These are phyloP conservation scores for Globisporangium cylindrosporum DNA, from an alignment of 352 stramenopile species.

Conservation along the genomic window DNA sequence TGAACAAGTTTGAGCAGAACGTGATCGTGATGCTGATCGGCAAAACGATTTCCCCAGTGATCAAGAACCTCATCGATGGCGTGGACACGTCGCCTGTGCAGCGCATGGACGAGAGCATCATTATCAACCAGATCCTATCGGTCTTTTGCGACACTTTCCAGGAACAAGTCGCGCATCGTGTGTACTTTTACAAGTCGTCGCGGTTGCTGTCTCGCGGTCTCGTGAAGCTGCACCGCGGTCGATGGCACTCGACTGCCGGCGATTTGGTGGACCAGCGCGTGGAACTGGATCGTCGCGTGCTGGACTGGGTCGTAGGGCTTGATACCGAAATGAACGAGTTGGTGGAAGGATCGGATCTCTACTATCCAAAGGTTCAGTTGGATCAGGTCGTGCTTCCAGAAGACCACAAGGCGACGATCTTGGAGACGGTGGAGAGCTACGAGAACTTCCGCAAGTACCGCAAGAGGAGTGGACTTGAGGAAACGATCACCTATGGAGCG, in stretches of 20 bases:
- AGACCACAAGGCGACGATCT: conserved; percentile 77
- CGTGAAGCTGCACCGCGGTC: conserved; percentile 75
- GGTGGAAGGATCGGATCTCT: conserved; percentile 86
- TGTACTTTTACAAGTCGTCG: conserved; percentile 90
- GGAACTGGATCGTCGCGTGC: conserved; percentile 77
- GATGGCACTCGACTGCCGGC: conserved; percentile 79
- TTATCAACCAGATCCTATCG: conserved; percentile 87
- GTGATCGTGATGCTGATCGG: conserved; percentile 90
- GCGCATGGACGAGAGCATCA: conserved; percentile 88
- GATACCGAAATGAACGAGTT: conserved; percentile 90
- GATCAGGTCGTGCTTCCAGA: conserved; percentile 84
- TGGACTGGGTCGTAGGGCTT: conserved; percentile 86
- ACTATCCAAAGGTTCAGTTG: conserved; percentile 79
- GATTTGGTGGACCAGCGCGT: conserved; percentile 88
- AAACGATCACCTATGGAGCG: conserved; percentile 74
- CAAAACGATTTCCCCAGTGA: conserved; percentile 87
- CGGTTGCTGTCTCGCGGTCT: conserved; percentile 69
- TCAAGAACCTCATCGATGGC: conserved; percentile 86
- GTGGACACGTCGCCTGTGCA: conserved; percentile 83
- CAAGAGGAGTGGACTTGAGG: conserved; percentile 75
- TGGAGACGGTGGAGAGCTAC: conserved; percentile 83
- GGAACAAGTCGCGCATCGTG: conserved; percentile 81
- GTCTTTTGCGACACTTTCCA: conserved; percentile 89
- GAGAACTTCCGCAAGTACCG: conserved; percentile 75
- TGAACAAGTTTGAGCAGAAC: conserved; percentile 87